A percentile compares a stretch with the other conserved stretches of the same genome.
Conservation (phyloP, 2,329 filamentous ascomycete genomes). For the Fusarium subtropicale region DNA sequence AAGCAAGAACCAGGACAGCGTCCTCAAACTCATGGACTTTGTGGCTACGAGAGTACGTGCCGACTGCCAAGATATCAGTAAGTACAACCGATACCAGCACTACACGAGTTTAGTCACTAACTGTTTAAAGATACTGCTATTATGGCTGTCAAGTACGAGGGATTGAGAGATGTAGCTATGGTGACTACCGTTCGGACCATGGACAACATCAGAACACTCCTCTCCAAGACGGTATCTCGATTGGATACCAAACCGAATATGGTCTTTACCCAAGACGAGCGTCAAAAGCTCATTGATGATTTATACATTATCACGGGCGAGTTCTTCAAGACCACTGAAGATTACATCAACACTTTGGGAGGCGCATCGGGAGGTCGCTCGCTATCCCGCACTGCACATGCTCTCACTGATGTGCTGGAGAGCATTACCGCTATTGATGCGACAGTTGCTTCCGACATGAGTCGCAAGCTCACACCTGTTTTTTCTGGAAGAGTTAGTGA, state of each 20-base stretch:
- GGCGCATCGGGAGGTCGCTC: constrained; percentile 5
- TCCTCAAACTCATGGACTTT: not conserved
- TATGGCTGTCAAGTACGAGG: not conserved
- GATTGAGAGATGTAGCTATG: not conserved
- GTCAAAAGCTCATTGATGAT: rapidly evolving
- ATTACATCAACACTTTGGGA: not conserved
- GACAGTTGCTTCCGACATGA: not conserved
- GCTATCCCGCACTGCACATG: constrained; percentile 3
- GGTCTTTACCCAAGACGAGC: not conserved
- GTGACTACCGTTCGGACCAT: not conserved
- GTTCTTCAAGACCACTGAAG: not conserved
- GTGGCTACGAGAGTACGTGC: not conserved
- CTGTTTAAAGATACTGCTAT: not conserved
- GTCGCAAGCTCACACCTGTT: not conserved
- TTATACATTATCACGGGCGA: not conserved
- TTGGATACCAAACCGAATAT: not conserved
- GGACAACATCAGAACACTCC: constrained; percentile 4
- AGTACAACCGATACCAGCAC: rapidly evolving
- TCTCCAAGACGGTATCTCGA: not conserved
- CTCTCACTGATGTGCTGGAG: constrained; percentile 5
- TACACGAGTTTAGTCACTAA: not conserved
- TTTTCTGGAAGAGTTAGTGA: not conserved
- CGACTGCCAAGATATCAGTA: constrained; percentile 9
- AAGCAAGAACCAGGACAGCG: not conserved
- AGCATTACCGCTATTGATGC: not conserved